Base-by-base conservation (phyloP, 805 yeast species). In the Dipodascus geniculatus region DNA sequence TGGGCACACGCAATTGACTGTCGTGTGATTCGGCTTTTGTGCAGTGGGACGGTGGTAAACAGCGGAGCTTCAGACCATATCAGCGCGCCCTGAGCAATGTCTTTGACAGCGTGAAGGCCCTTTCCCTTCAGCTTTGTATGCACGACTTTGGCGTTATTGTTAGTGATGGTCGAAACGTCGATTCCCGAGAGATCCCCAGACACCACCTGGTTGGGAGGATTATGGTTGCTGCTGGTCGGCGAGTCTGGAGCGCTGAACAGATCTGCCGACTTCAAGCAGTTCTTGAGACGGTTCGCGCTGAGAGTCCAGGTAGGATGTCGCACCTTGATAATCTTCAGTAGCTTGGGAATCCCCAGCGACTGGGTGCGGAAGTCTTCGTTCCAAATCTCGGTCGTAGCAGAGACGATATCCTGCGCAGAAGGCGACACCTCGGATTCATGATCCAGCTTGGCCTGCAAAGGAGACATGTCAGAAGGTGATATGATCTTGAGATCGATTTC, bases 1-100 rank as follows among this genome's bases (percentile, higher is more conserved):
- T 77, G 75, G 1, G 87, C 72, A 65, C 96, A 87, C 2, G 87
- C 85, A 59, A 78, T 78, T 0, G 89, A 86, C 20, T 66, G 63
- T 48, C 76, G 71, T 59, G 85, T 78, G 55, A 85, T 68, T 42
- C 77, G 74, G 49, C 81, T 68, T 59, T 82, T 80, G 16, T 84
- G 87, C 57, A 86, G 71, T 2, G 85, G 87, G 1, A 91, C 87
- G 0, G 85, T 70, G 42, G 78, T 76, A 47, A 77, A 70, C 54
- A 87, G 72, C 3, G 88, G 79, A 11, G 65, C 60, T 61, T 86
- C 95, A 47, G 75, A 72, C 81, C 88, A 83, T 2, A 87, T 63
- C 53, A 75, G 60, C 2, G 72, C 79, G 14, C 82, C 87, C 33
- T 73, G 72, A 9, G 67, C 57, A 54, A 83, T 72, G 17, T 65